A percentile compares a stretch with the other conserved stretches of the same genome.
Evolutionary conservation across 805 yeast genomes (phyloP).

Genomic region (Zygosaccharomyces kombuchaensis): DNA sequence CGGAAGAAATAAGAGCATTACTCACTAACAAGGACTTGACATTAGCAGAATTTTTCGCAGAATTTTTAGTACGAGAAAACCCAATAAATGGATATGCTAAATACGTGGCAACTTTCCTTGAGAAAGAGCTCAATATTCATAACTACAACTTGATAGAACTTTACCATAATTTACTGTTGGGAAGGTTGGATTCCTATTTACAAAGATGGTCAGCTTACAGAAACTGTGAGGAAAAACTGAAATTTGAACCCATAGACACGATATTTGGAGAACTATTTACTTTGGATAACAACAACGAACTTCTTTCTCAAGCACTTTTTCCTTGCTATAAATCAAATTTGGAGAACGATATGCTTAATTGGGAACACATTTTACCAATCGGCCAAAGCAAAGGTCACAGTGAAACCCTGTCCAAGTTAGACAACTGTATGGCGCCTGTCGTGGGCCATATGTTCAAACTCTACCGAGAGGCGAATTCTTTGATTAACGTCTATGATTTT

Average conservation of each 20-base stretch:
- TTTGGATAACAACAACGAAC: conserved; percentile 30
- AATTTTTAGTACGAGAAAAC: conserved; percentile 34
- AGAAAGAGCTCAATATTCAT: conserved; percentile 22
- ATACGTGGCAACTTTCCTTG: conserved; percentile 25
- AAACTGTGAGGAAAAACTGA: conserved; percentile 17
- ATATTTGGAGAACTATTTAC: conserved; percentile 35
- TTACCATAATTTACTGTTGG: conserved; percentile 28
- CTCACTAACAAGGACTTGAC: conserved; percentile 24
- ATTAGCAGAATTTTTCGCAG: conserved; percentile 31
- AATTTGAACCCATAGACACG: conserved; percentile 31
- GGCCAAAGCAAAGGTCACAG: background rate
- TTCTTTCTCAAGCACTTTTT: conserved; percentile 32
- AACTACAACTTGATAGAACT: conserved; percentile 33
- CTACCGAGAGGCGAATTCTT: conserved; percentile 73
- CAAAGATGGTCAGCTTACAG: conserved; percentile 28
- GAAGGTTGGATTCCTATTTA: conserved; percentile 22
- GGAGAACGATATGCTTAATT: conserved; percentile 31
- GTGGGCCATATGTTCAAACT: conserved; percentile 57
- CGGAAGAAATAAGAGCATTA: conserved; percentile 25
- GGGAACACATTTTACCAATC: conserved; percentile 28
- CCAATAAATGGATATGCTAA: conserved; percentile 34
- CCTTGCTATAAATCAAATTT: conserved; percentile 30
- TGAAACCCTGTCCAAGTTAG: conserved; percentile 27
- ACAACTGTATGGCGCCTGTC: conserved; percentile 46
- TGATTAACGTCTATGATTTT: conserved; percentile 64